Conservation (phyloP, 805 yeast genomes). For the Barnettozyma pratensis region DNA sequence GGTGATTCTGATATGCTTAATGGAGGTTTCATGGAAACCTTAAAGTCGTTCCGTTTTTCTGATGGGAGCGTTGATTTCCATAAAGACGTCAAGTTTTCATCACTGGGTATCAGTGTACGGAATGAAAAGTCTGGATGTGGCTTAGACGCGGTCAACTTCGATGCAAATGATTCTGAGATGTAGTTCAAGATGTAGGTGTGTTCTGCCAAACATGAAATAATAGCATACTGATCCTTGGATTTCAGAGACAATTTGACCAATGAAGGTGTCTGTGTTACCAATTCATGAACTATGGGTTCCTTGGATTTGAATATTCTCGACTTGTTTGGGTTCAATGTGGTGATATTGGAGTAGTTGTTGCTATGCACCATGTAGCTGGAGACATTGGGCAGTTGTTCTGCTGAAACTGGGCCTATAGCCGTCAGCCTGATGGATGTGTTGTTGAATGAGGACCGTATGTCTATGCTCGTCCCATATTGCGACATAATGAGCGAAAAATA, state of each 20-base stretch:
- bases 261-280: constrained; percentile 1
- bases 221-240: constrained; percentile 17
- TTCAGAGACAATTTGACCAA: constrained; percentile 16
- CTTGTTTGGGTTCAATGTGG: constrained; percentile 17
- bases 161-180: constrained; percentile 30
- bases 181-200: constrained; percentile 40
- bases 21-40: constrained; percentile 24
- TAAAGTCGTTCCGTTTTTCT: constrained; percentile 11
- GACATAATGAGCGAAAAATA: too few relatives aligned
- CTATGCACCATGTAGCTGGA: constrained; percentile 12
- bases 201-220: constrained; percentile 8
- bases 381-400: constrained; percentile 10
- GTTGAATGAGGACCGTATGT: background rate
- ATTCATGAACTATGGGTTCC: background rate
- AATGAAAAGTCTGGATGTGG: background rate
- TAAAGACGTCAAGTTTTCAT: background rate
- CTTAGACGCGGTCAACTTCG: constrained; percentile 30
- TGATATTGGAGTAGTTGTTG: constrained; percentile 4
- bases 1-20: constrained; percentile 18
- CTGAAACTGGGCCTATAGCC: constrained; percentile 7
- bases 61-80: constrained; percentile 1
- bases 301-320: constrained; percentile 14
- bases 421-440: background rate
- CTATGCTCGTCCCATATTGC: background rate
- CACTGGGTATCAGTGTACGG: background rate